These are phyloP conservation scores for Aspergillus amoenus DNA, from an alignment of 2,329 filamentous ascomycete genomes.

Conservation along the genomic window DNA sequence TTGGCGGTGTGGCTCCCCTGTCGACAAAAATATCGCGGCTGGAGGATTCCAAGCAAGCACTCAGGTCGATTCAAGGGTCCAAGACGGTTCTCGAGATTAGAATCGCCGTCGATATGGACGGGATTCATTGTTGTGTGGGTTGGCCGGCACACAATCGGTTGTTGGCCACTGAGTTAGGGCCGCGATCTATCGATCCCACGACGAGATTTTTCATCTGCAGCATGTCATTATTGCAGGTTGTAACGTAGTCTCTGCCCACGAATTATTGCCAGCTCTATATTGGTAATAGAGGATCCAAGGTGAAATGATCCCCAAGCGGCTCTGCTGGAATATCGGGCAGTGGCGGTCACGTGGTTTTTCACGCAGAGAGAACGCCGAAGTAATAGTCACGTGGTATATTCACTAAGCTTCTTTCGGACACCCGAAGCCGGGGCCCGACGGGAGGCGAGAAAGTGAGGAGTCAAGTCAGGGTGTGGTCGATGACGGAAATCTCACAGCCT, in stretches of 20 bases:
- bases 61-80: background rate
- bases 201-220: background rate
- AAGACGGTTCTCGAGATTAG: background rate
- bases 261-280: background rate
- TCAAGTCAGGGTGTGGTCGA: slow-evolving; percentile 19
- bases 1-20: background rate
- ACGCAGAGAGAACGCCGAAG: background rate
- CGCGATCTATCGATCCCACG: background rate
- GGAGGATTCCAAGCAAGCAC: background rate
- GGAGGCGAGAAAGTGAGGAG: slow-evolving; percentile 12
- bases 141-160: background rate
- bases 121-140: background rate
- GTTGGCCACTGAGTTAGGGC: background rate
- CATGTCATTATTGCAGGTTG: background rate
- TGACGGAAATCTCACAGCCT: slow-evolving; percentile 25
- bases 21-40: background rate
- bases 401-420: slow-evolving; percentile 5
- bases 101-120: background rate
- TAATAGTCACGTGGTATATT: background rate
- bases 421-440: slow-evolving; percentile 14
- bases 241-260: background rate
- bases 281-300: background rate
- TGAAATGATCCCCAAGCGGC: background rate
- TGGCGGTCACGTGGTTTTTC: too few relatives aligned
- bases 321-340: too few relatives aligned